These are phyloP conservation scores for Cytospora paraplurivora DNA, from an alignment of 2,329 filamentous ascomycete genomes.

Conservation along the genomic window DNA sequence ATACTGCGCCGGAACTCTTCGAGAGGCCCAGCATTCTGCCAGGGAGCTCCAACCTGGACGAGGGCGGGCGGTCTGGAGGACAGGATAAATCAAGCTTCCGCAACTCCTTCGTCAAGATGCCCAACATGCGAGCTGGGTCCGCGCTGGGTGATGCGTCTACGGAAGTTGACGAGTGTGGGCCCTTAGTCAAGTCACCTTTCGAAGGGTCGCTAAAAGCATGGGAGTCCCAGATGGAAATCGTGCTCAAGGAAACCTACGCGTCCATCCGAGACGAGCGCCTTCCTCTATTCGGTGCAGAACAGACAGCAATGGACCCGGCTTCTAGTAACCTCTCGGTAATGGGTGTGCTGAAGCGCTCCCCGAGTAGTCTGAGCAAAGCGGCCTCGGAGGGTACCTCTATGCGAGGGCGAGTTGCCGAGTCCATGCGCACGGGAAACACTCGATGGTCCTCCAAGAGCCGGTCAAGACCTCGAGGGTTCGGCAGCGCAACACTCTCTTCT, in stretches of 20 bases:
- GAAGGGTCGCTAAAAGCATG: slow-evolving; percentile 75
- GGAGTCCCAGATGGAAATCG: slow-evolving; percentile 87
- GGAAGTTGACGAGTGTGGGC: slow-evolving; percentile 63
- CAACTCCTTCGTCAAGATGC: slow-evolving; percentile 52
- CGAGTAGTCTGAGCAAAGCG: slow-evolving; percentile 89
- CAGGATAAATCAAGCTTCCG: slow-evolving; percentile 45
- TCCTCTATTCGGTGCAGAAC: slow-evolving; percentile 75
- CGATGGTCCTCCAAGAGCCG: slow-evolving; percentile 86
- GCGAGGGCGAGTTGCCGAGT: slow-evolving; percentile 71
- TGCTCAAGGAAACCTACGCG: slow-evolving; percentile 87
- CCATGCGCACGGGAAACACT: slow-evolving; percentile 54
- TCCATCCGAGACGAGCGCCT: slow-evolving; percentile 88
- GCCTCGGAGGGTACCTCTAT: slow-evolving; percentile 78
- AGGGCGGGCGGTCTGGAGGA: slow-evolving; percentile 40
- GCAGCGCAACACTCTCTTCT: slow-evolving; percentile 79
- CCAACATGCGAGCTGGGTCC: slow-evolving; percentile 47
- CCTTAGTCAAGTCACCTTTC: slow-evolving; percentile 76
- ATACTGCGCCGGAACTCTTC: slow-evolving; percentile 70
- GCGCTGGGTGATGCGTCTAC: slow-evolving; percentile 43
- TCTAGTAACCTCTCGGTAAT: slow-evolving; percentile 64
- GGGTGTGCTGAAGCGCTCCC: slow-evolving; percentile 77
- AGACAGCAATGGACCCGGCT: slow-evolving; percentile 51
- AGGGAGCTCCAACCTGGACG: slow-evolving; percentile 38
- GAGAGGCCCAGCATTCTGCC: slow-evolving; percentile 60
- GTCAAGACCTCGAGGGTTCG: slow-evolving; percentile 75